Evolutionary conservation across 2,329 filamentous ascomycete species (phyloP).

Genomic region (Nothophaeocryptopus gaeumannii): DNA sequence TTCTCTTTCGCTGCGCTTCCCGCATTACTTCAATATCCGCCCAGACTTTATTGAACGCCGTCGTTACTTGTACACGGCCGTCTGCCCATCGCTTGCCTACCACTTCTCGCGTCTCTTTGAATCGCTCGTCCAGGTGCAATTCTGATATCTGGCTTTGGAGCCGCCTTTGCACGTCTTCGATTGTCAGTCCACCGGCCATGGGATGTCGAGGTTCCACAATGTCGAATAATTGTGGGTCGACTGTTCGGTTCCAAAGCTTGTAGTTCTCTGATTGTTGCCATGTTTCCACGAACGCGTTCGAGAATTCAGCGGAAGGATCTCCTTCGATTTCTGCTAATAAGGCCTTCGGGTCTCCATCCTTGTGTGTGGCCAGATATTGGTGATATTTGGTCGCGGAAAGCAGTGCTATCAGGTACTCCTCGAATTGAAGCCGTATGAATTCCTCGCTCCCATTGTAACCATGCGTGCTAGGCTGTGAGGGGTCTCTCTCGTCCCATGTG

Average conservation of each 20-base stretch:
- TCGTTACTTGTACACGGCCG: constrained; percentile 82
- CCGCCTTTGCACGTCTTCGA: constrained; percentile 90
- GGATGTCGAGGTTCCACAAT: constrained; percentile 91
- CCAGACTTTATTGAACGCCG: constrained; percentile 83
- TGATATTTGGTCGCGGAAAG: constrained; percentile 89
- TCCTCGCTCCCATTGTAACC: constrained; percentile 95
- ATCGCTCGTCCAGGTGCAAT: constrained; percentile 85
- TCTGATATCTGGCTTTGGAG: constrained; percentile 91
- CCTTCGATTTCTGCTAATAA: constrained; percentile 66
- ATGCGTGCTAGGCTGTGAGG: constrained; percentile 85
- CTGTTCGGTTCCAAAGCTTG: constrained; percentile 71
- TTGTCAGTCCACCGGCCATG: constrained; percentile 84
- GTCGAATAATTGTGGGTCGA: constrained; percentile 84
- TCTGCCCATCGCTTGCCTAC: constrained; percentile 86
- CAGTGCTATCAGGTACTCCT: constrained; percentile 89
- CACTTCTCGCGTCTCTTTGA: constrained; percentile 78
- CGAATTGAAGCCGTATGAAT: constrained; percentile 94
- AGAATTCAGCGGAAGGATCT: constrained; percentile 82
- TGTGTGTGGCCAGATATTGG: constrained; percentile 44
- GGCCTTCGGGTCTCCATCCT: constrained; percentile 54
- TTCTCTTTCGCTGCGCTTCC: constrained; percentile 65
- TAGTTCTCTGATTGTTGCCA: constrained; percentile 92
- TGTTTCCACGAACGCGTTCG: constrained; percentile 76
- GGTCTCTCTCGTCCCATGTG: constrained; percentile 93
- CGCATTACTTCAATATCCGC: constrained; percentile 81